Conservation (phyloP, 2,329 filamentous ascomycete genomes). For the Aspergillus proliferans region DNA sequence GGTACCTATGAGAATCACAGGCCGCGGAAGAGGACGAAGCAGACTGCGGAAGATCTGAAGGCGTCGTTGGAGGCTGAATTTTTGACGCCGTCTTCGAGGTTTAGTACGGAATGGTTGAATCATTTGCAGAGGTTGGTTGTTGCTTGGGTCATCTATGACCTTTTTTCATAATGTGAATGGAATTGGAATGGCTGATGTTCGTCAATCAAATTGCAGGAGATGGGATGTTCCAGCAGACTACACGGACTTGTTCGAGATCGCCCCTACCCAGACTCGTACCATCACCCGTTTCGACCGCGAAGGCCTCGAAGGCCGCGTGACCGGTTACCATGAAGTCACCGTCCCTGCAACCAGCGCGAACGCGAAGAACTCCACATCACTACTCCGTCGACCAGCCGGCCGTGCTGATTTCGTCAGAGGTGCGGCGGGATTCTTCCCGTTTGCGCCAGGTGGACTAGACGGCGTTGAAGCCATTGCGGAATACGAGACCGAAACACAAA, state of each 20-base stretch:
- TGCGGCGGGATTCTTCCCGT: conserved; percentile 88
- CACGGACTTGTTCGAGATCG: conserved; percentile 76
- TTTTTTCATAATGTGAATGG: not conserved
- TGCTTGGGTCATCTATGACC: conserved; percentile 1
- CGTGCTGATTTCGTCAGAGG: conserved; percentile 88
- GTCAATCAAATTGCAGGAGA: conserved; percentile 38
- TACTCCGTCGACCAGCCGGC: conserved; percentile 76
- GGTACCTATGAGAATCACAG: conserved; percentile 28
- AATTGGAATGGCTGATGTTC: not conserved
- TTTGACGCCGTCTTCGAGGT: conserved; percentile 69
- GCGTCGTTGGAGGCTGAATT: conserved; percentile 68
- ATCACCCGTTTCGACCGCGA: conserved; percentile 87
- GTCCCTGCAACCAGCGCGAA: conserved; percentile 82
- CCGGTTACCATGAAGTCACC: conserved; percentile 89
- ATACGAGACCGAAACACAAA: conserved; percentile 65
- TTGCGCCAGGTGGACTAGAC: conserved; percentile 84
- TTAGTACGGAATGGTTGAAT: conserved; percentile 82
- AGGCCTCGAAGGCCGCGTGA: conserved; percentile 85
- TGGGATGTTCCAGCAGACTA: conserved; percentile 82
- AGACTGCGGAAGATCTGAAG: conserved; percentile 56
- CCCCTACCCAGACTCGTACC: conserved; percentile 88
- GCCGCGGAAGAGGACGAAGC: conserved; percentile 41
- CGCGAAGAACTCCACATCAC: conserved; percentile 89
- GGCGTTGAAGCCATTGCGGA: conserved; percentile 79
- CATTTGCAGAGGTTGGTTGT: conserved; percentile 64